These are phyloP conservation scores for Asclepias syriaca DNA, from an alignment of 257 asterid genomes.

Conservation along the genomic window DNA sequence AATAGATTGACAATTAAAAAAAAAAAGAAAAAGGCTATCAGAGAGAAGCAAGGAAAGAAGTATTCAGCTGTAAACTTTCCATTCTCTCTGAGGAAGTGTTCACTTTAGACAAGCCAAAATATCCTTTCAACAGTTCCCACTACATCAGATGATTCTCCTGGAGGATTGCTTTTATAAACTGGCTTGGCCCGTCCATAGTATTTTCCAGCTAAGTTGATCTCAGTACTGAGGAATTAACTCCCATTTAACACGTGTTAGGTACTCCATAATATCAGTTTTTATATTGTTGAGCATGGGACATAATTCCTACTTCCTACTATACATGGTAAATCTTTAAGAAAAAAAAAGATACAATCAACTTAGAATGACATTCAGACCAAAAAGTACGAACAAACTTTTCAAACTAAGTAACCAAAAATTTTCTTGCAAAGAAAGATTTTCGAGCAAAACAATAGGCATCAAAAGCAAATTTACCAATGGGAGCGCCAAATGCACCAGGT, in stretches of 20 bases:
- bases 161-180: neutral
- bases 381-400: neutral
- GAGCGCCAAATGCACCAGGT: constrained; percentile 91
- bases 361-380: neutral
- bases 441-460: constrained; percentile 6
- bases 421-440: neutral
- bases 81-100: neutral
- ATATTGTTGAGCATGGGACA: neutral
- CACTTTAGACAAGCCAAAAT: neutral
- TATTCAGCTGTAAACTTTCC: neutral
- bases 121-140: neutral
- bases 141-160: neutral
- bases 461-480: constrained; percentile 51
- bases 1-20: neutral
- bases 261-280: neutral
- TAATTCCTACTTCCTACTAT: neutral
- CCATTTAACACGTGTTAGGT: neutral
- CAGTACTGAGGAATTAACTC: neutral
- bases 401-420: neutral
- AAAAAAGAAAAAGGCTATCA: neutral
- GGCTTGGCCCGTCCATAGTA: neutral
- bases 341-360: neutral
- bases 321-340: neutral
- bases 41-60: neutral
- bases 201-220: neutral